Conservation (phyloP, 441 rosid genomes). For the Corymbia calophylla region DNA sequence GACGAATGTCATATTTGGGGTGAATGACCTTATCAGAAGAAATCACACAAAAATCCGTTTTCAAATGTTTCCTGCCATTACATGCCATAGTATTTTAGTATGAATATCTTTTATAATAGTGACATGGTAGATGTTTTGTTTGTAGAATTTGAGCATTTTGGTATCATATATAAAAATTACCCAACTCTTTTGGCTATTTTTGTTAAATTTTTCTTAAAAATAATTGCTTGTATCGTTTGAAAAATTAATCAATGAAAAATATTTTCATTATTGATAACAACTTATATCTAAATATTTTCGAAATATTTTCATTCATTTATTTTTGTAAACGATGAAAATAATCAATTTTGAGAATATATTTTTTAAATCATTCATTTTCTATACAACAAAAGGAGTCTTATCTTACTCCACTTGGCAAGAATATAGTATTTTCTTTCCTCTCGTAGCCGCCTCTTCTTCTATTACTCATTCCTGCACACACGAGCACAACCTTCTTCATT, state of each 20-base stretch:
- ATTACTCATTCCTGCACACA: too few relatives aligned
- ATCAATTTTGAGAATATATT: too few relatives aligned
- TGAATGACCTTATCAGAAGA: neutral
- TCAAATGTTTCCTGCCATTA: neutral
- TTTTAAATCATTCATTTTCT: rapidly evolving
- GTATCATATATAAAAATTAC: neutral
- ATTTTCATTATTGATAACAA: too few relatives aligned
- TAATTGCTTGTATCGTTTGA: rapidly evolving
- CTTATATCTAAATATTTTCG: neutral
- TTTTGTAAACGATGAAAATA: neutral
- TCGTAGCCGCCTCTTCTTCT: too few relatives aligned
- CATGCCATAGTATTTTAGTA: neutral
- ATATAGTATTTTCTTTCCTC: too few relatives aligned
- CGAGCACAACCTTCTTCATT: too few relatives aligned
- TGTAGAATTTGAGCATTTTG: neutral
- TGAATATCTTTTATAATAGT: neutral
- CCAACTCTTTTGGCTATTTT: neutral
- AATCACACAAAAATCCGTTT: neutral
- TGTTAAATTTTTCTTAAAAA: too few relatives aligned
- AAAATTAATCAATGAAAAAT: neutral
- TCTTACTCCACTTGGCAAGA: too few relatives aligned
- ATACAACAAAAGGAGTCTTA: too few relatives aligned
- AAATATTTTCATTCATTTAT: too few relatives aligned
- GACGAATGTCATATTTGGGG: neutral
- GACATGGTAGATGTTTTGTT: neutral